phyloP scores from a whole-genome alignment of 441 rosid species.

The Hura crepitans region DNA sequence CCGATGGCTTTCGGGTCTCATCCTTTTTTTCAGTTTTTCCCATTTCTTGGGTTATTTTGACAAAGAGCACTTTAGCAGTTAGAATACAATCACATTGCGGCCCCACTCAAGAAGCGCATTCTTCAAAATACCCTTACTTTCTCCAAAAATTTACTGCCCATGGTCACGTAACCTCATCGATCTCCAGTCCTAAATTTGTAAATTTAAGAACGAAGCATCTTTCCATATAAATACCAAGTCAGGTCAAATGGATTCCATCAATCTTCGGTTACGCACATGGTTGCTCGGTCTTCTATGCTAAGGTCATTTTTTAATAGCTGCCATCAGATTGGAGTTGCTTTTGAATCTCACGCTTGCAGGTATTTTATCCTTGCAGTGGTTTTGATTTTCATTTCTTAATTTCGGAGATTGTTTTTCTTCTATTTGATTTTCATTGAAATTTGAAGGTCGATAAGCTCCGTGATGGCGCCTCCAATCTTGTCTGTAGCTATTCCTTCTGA shows the following conservation, averaged over 20 bases:
- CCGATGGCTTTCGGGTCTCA: too few relatives aligned
- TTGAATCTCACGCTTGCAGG: conserved; percentile 9
- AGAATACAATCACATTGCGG: neutral
- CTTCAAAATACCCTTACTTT: neutral
- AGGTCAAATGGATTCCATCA: neutral
- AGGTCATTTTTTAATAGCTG: neutral
- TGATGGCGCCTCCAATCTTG: conserved; percentile 73
- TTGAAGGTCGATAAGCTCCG: conserved; percentile 33
- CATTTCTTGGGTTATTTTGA: too few relatives aligned
- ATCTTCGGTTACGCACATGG: neutral
- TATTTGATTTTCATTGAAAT: conserved; percentile 12
- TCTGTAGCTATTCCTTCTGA: conserved; percentile 84
- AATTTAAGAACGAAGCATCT: neutral
- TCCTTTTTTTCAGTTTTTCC: too few relatives aligned
- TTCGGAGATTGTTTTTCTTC: neutral
- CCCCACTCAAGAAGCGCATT: neutral
- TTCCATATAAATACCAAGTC: neutral
- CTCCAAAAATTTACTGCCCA: neutral
- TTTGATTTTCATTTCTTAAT: neutral
- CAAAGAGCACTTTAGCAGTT: too few relatives aligned
- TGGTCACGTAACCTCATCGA: neutral
- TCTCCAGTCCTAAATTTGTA: neutral
- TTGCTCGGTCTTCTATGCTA: neutral
- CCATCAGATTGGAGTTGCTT: neutral
- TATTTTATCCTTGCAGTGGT: neutral